Evolutionary conservation across 2,329 filamentous ascomycete genomes (phyloP).

Genomic region (Phoma herbarum): DNA sequence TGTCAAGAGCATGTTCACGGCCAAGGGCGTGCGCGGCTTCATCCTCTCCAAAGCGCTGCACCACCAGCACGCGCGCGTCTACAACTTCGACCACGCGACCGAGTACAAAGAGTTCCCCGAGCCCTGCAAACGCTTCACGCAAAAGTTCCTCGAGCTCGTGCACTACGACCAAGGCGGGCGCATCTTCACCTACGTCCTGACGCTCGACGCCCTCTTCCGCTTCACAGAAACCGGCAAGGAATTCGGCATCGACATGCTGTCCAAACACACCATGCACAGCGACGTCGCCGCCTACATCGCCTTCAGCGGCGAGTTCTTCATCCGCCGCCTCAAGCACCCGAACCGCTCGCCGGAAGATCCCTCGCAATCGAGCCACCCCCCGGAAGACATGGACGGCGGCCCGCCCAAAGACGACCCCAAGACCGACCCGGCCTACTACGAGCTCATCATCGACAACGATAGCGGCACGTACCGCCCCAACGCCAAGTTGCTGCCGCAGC

Average conservation of each 20-base stretch:
- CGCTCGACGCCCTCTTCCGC: slow-evolving; percentile 82
- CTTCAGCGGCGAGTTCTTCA: slow-evolving; percentile 91
- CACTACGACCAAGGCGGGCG: slow-evolving; percentile 87
- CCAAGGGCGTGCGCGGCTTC: slow-evolving; percentile 77
- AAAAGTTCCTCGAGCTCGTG: slow-evolving; percentile 84
- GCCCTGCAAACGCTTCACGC: slow-evolving; percentile 74
- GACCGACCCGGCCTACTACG: slow-evolving; percentile 70
- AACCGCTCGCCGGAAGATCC: slow-evolving; percentile 49
- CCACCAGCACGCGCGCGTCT: slow-evolving; percentile 87
- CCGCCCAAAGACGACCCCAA: slow-evolving; percentile 54
- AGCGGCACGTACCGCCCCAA: slow-evolving; percentile 93
- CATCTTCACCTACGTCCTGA: slow-evolving; percentile 91
- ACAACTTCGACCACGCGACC: slow-evolving; percentile 84
- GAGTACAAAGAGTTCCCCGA: slow-evolving; percentile 73
- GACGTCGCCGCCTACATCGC: slow-evolving; percentile 91
- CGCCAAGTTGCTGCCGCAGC: slow-evolving; percentile 73
- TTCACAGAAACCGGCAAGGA: slow-evolving; percentile 97
- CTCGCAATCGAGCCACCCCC: slow-evolving; percentile 60
- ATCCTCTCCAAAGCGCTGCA: slow-evolving; percentile 86
- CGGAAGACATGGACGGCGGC: slow-evolving; percentile 59
- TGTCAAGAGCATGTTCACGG: slow-evolving; percentile 87
- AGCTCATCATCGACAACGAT: slow-evolving; percentile 94
- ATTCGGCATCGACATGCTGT: slow-evolving; percentile 90
- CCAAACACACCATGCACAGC: slow-evolving; percentile 97
- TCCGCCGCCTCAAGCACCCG: slow-evolving; percentile 71